phyloP scores from a whole-genome alignment of 2,329 filamentous ascomycete species.

The Fusarium dimerum region DNA sequence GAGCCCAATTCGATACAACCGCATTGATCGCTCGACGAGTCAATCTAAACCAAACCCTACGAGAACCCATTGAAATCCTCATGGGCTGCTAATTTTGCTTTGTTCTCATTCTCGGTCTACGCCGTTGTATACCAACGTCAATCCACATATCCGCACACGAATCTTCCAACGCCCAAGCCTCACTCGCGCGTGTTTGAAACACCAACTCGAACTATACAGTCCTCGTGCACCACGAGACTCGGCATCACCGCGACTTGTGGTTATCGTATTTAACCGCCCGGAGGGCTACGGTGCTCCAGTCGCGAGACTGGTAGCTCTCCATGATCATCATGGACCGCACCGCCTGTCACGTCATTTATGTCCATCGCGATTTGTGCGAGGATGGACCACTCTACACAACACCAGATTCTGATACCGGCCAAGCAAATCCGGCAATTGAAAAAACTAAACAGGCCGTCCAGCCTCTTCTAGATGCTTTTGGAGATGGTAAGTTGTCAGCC shows the following conservation, averaged over 20 bases:
- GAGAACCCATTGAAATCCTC: no score
- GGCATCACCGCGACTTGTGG: slow-evolving; percentile 22
- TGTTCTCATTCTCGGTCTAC: no score
- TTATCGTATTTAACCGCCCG: slow-evolving; percentile 26
- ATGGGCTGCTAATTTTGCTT: no score
- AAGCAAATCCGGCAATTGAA: slow-evolving; percentile 37
- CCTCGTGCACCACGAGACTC: no score
- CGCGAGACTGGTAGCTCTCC: slow-evolving; percentile 60
- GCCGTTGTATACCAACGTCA: no score
- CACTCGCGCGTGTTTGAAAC: no score
- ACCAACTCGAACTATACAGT: no score
- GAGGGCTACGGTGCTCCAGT: slow-evolving; percentile 60
- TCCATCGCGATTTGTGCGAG: slow-evolving; percentile 54
- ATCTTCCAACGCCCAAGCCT: no score
- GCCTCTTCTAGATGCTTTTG: slow-evolving; percentile 55
- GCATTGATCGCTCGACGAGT: no score
- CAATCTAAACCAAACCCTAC: no score
- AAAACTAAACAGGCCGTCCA: slow-evolving; percentile 48
- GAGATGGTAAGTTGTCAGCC: slow-evolving; percentile 45
- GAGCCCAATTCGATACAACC: no score
- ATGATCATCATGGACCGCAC: slow-evolving; percentile 58
- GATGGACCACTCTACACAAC: slow-evolving; percentile 44
- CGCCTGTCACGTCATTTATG: slow-evolving; percentile 61
- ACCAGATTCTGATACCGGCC: slow-evolving; percentile 13
- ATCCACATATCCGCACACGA: no score